Evolutionary conservation across 2,329 filamentous ascomycete genomes (phyloP).

Genomic region (Fusarium sp.): DNA sequence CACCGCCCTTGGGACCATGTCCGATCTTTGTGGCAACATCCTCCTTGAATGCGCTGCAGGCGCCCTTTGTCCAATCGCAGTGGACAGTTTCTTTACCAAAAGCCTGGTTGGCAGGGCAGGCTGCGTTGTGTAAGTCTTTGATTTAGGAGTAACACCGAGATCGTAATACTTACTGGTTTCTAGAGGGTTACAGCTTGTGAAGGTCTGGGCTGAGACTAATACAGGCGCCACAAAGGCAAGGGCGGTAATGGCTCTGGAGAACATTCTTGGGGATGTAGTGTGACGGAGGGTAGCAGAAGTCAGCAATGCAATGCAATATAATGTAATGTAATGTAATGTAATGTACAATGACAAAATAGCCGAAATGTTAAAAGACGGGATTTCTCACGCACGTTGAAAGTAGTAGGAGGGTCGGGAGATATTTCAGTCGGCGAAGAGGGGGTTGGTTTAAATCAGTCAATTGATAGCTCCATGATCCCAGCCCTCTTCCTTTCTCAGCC

Average conservation of each 20-base stretch:
- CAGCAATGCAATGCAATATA: too few species aligned
- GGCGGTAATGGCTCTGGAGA: conserved; percentile 30
- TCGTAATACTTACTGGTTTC: conserved; percentile 21
- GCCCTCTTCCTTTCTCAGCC: conserved; percentile 23
- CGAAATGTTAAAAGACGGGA: background rate
- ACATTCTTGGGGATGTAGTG: conserved; percentile 32
- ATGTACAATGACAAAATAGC: conserved; percentile 6
- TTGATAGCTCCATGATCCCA: background rate
- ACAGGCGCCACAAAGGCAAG: conserved; percentile 34
- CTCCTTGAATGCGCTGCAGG: conserved; percentile 54
- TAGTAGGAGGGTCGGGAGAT: background rate
- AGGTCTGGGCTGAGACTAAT: conserved; percentile 39
- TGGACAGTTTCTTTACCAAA: conserved; percentile 68
- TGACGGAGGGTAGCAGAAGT: conserved; percentile 10
- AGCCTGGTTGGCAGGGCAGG: conserved; percentile 72
- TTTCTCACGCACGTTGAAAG: conserved; percentile 23
- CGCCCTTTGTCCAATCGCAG: conserved; percentile 73
- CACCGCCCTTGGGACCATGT: conserved; percentile 47
- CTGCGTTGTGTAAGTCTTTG: conserved; percentile 27
- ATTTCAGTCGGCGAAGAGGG: conserved; percentile 11
- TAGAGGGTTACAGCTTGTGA: conserved; percentile 37
- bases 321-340: too few species aligned
- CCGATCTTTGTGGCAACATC: conserved; percentile 42
- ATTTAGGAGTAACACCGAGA: background rate
- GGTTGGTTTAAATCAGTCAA: conserved; percentile 23